phyloP scores from a whole-genome alignment of 2,329 filamentous ascomycete genomes.

The Paramyrothecium roridum region DNA sequence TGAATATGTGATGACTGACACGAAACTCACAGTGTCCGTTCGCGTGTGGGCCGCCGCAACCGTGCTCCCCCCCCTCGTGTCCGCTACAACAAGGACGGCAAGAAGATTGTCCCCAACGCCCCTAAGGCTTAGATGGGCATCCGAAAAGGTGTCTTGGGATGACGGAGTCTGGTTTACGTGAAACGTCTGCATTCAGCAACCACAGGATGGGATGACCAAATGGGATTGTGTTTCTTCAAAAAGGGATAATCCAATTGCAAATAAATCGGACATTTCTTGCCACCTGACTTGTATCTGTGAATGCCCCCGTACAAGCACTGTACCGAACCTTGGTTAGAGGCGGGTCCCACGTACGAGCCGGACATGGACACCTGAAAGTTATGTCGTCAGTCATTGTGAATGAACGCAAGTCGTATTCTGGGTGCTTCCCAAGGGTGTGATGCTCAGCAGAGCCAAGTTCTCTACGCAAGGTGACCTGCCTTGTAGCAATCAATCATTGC shows the following conservation, averaged over 20 bases:
- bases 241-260: background rate
- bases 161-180: constrained; percentile 33
- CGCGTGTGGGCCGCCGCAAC: constrained; percentile 95
- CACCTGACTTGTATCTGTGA: background rate
- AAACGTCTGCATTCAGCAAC: constrained; percentile 34
- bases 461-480: too few species aligned
- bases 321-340: too few species aligned
- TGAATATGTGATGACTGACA: constrained; percentile 35
- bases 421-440: too few species aligned
- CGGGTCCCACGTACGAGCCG: too few species aligned
- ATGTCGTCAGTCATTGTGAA: too few species aligned
- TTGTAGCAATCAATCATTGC: too few species aligned
- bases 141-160: constrained; percentile 13
- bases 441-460: too few species aligned
- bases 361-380: too few species aligned
- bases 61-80: constrained; percentile 95
- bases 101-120: constrained; percentile 89
- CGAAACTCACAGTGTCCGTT: constrained; percentile 74
- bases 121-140: constrained; percentile 31
- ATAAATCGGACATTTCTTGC: background rate
- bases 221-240: constrained; percentile 19
- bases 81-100: constrained; percentile 99
- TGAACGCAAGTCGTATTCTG: too few species aligned
- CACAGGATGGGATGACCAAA: constrained; percentile 31
- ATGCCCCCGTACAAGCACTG: background rate